Evolutionary conservation across 768 basidiomycete species (phyloP).

Genomic region (Rhodotorula graminis): DNA sequence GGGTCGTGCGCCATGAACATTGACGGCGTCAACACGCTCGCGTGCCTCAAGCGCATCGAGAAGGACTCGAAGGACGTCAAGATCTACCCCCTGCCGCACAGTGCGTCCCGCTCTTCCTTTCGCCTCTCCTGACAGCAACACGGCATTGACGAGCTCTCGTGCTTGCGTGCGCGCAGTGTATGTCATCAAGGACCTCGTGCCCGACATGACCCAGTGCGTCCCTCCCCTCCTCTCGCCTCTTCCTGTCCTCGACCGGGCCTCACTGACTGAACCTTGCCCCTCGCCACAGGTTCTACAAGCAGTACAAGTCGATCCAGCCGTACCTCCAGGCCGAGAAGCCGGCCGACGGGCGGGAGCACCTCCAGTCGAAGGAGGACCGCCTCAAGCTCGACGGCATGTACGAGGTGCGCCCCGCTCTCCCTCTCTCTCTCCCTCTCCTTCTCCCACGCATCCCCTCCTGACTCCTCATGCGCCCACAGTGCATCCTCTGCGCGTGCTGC

Average conservation of each 20-base stretch:
- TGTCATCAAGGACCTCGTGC: constrained; percentile 96
- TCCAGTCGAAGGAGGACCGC: constrained; percentile 86
- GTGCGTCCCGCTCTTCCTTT: constrained; percentile 53
- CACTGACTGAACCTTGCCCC: constrained; percentile 59
- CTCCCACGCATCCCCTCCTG: not conserved
- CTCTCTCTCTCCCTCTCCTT: constrained; percentile 51
- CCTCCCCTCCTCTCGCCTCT: not conserved
- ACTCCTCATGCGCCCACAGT: not conserved
- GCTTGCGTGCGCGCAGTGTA: constrained; percentile 64
- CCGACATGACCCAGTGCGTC: constrained; percentile 50
- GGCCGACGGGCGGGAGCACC: constrained; percentile 57
- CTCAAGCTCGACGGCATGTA: constrained; percentile 95
- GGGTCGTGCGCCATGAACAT: constrained; percentile 99
- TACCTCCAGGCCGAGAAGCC: constrained; percentile 38
- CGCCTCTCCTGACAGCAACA: too few relatives aligned
- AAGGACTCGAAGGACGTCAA: constrained; percentile 71
- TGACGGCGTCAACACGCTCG: constrained; percentile 84
- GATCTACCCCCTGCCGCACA: constrained; percentile 96
- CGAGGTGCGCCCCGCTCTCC: constrained; percentile 51
- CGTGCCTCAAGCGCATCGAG: constrained; percentile 93
- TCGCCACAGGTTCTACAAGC: constrained; percentile 71
- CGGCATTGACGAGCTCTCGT: not conserved
- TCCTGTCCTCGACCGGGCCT: not conserved
- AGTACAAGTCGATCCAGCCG: constrained; percentile 99
- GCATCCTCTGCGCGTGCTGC: constrained; percentile 81